Conservation (phyloP, 768 basidiomycete genomes). For the Dentipellis fragilis region DNA sequence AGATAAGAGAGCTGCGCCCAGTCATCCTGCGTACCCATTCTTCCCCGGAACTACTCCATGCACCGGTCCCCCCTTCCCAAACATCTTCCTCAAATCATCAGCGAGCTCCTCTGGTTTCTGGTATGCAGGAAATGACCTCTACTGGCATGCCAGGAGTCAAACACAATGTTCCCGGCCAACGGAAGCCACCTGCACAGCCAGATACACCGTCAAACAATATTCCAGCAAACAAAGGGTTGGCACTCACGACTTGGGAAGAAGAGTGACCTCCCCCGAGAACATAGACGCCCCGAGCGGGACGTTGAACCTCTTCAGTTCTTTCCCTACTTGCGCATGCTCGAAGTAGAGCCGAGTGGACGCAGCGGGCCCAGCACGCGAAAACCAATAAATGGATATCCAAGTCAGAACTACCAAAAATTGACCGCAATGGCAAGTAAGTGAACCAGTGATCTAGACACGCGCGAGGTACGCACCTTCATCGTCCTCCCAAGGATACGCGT, state of each 20-base stretch:
- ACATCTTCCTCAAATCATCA: constrained; percentile 1
- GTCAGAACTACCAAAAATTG: constrained; percentile 23
- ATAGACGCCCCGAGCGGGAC: constrained; percentile 21
- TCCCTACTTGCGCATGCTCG: constrained; percentile 12
- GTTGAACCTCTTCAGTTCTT: not conserved
- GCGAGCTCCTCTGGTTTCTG: not conserved
- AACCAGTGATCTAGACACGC: not conserved
- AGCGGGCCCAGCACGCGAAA: constrained; percentile 24
- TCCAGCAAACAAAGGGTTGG: not conserved
- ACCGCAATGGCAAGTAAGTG: constrained; percentile 9
- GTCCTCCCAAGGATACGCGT: constrained; percentile 45
- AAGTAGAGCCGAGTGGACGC: constrained; percentile 23
- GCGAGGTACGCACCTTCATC: constrained; percentile 36
- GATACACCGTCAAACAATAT: not conserved
- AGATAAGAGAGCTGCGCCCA: too few relatives aligned
- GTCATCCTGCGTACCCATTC: not conserved
- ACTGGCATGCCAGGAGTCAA: constrained; percentile 13
- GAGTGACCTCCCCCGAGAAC: constrained; percentile 20
- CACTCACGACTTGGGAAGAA: not conserved
- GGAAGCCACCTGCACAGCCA: constrained; percentile 13
- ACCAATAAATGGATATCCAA: constrained; percentile 28
- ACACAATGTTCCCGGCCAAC: constrained; percentile 18
- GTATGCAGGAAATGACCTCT: constrained; percentile 8
- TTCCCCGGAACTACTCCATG: not conserved
- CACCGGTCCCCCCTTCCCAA: constrained; percentile 3